Evolutionary conservation across 192 early-diverging fungal genomes (phyloP).

Genomic region (Obelidium mucronatum): DNA sequence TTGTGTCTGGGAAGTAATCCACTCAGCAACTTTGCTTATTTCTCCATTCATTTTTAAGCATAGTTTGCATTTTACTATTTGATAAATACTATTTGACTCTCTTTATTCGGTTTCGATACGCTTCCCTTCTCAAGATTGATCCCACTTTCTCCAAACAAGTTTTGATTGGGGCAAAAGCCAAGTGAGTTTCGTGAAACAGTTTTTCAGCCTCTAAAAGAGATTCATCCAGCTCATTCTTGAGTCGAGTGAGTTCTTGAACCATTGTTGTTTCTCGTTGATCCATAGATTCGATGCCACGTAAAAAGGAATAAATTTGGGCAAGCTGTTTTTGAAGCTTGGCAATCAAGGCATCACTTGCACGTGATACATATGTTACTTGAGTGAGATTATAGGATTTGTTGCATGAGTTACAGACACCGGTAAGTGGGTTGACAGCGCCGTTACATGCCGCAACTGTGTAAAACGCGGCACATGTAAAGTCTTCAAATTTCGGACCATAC

Average conservation of each 20-base stretch:
- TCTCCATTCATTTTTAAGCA: too few species aligned
- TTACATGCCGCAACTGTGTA: neutral
- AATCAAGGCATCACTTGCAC: neutral
- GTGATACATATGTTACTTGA: neutral
- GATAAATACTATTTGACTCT: too few species aligned
- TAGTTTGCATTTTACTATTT: too few species aligned
- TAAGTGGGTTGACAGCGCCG: neutral
- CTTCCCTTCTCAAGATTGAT: neutral
- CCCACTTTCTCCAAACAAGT: neutral
- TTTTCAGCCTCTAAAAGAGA: neutral
- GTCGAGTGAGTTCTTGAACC: neutral
- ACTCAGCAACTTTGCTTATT: too few species aligned
- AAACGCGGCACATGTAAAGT: constrained; percentile 15
- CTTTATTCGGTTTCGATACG: neutral
- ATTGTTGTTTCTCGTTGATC: neutral
- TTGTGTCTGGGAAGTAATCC: too few species aligned
- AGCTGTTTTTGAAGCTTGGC: neutral
- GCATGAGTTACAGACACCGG: neutral
- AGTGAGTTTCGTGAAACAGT: neutral
- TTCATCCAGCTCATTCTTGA: neutral
- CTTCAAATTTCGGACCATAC: constrained; percentile 2
- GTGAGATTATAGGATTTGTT: neutral
- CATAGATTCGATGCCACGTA: neutral
- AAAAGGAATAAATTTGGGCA: neutral
- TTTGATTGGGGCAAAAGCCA: neutral